Percentiles rank a stretch among this genome's conserved stretches.
These are phyloP conservation scores for Colletotrichum karsti DNA, from an alignment of 2,329 filamentous ascomycete species.

Conservation along the genomic window DNA sequence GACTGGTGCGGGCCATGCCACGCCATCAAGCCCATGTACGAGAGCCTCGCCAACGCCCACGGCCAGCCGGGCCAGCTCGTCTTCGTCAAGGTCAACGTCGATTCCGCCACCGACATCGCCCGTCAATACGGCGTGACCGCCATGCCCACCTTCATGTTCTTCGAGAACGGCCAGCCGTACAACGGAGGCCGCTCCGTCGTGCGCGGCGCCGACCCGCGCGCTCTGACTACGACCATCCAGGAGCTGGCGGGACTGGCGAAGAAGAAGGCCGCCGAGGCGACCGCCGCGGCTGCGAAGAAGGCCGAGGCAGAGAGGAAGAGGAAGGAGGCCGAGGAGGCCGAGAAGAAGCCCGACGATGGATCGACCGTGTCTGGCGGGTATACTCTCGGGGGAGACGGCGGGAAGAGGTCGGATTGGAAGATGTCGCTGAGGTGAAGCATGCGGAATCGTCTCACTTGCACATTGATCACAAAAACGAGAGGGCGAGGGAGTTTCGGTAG, in stretches of 20 bases:
- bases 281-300: slow-evolving; percentile 41
- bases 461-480: not conserved
- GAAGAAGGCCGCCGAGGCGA: not conserved
- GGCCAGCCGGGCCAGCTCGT: slow-evolving; percentile 50
- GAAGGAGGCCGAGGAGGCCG: slow-evolving; percentile 1
- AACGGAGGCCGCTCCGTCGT: slow-evolving; percentile 47
- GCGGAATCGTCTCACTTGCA: not conserved
- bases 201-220: slow-evolving; percentile 34
- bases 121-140: slow-evolving; percentile 58
- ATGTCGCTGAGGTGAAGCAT: slow-evolving; percentile 27
- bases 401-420: slow-evolving; percentile 32
- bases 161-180: slow-evolving; percentile 60
- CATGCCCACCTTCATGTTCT: slow-evolving; percentile 70
- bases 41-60: slow-evolving; percentile 50
- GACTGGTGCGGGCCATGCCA: slow-evolving; percentile 71
- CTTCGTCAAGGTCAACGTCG: slow-evolving; percentile 69
- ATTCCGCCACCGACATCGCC: slow-evolving; percentile 59
- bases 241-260: slow-evolving; percentile 35
- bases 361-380: slow-evolving; percentile 31
- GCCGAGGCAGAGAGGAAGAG: slow-evolving; percentile 25
- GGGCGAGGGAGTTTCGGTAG: not conserved
- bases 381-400: slow-evolving; percentile 13
- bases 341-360: slow-evolving; percentile 15
- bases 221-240: slow-evolving; percentile 13
- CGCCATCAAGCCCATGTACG: slow-evolving; percentile 64